A percentile compares a stretch with the other conserved stretches of the same genome.
These are phyloP conservation scores for Tetrahymena thermophila DNA, from an alignment of 73 alveolate species.

Conservation along the genomic window DNA sequence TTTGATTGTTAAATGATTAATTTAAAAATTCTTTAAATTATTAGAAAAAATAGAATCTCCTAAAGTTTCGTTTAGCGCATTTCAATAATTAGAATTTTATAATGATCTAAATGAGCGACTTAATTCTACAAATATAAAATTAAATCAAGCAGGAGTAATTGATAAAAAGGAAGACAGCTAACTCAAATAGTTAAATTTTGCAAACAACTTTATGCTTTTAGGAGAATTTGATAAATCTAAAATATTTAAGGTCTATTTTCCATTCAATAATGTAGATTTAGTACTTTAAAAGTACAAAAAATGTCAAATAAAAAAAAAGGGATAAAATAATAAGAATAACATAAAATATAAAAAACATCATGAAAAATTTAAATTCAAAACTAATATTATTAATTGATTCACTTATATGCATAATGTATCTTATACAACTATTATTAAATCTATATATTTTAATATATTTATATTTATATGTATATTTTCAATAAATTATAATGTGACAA, in stretches of 20 bases:
- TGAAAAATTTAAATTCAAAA: no score
- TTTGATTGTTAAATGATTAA: not conserved
- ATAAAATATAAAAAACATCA: not conserved
- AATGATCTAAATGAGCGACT: not conserved
- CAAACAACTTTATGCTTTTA: not conserved
- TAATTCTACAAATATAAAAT: not conserved
- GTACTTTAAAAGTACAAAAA: not conserved
- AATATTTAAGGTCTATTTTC: not conserved
- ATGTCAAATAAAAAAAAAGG: not conserved
- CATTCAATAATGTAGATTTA: not conserved
- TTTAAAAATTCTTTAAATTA: not conserved
- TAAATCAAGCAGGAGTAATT: not conserved
- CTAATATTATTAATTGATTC: no score
- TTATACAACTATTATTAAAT: no score
- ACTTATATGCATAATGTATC: no score
- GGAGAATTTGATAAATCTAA: not conserved
- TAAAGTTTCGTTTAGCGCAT: not conserved
- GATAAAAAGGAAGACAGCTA: not conserved
- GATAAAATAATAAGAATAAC: not conserved
- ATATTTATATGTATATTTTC: no score
- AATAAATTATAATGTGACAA: no score
- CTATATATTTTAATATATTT: no score
- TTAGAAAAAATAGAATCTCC: not conserved
- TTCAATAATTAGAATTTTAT: not conserved
- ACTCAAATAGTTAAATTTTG: not conserved